Evolutionary conservation across 345 rosid species (phyloP), one percentile per base, ranked within the genome.

Genomic region (Eucalyptus cloeziana): DNA sequence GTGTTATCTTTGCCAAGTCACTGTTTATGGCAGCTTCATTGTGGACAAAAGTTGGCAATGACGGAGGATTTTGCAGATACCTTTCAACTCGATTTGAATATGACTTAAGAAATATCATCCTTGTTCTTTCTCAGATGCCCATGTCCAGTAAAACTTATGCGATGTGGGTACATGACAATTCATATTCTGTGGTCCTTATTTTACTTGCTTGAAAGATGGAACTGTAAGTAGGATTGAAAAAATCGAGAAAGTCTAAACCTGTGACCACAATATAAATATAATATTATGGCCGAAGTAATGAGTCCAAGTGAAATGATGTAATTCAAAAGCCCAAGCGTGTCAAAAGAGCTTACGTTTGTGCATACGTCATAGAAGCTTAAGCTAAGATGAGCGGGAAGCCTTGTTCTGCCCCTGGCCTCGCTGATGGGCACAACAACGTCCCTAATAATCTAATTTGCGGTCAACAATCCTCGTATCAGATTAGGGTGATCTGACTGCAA

Each of bases 341-440:
- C 69, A 30, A 60, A 27, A 60, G 15, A 60, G 69, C 69, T 25
- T 56, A 56, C n/a, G 31, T 60, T 60, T 60, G 27, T 56, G 22
- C 56, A 52, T 52, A 31, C 24, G 56, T 52, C 56, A 52, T 19
- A 52, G 56, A 19, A 52, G 80, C 22, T 37, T 37, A 69, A 15
- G 12, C 4, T 67, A 67, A 16, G 79, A 31, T 31, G 79, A 31
- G 79, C 10, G 24, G 10, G 14, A n/a, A 31, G 79, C 40, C 24
- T 67, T 16, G 8, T 4, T 3, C 40, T 67, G 12, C 22, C 43
- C 79, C 22, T 2, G 16, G 43, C 79, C 79, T 16, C 40, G 13
- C 0, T 13, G 33, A 0, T 7, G 17, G 30, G 37, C 19, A 64
- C 37, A 30, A 1, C 16, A 31, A n/a, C 21, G 10, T 64, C 76